Percentiles rank a stretch among this genome's conserved stretches.
Conservation (phyloP, 331 rosid genomes). For the Cydonia oblonga region DNA sequence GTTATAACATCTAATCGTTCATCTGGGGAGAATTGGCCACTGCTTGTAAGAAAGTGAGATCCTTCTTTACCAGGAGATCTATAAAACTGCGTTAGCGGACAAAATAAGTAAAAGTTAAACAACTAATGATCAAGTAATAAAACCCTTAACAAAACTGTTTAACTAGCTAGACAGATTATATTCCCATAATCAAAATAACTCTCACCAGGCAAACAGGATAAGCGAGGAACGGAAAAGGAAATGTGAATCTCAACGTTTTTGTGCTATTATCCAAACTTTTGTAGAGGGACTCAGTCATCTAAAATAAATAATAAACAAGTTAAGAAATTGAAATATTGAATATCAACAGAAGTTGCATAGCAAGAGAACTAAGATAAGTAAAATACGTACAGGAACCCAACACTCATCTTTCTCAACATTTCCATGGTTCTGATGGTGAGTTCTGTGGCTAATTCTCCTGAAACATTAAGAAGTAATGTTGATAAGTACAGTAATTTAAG, state of each 20-base stretch:
- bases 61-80: conserved; percentile 85
- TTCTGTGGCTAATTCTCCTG: conserved; percentile 88
- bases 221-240: conserved; percentile 71
- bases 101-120: not conserved
- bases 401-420: conserved; percentile 86
- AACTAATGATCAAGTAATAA: not conserved
- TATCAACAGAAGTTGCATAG: not conserved
- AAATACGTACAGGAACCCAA: conserved; percentile 68
- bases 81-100: conserved; percentile 37
- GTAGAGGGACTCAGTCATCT: conserved; percentile 60
- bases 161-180: not conserved
- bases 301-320: conserved; percentile 1
- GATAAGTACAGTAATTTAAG: not conserved
- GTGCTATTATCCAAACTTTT: conserved; percentile 33
- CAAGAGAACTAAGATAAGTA: not conserved
- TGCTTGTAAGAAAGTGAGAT: conserved; percentile 66
- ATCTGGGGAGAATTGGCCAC: conserved; percentile 45
- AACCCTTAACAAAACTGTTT: not conserved
- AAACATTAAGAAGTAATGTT: not conserved
- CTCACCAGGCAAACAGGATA: conserved; percentile 72
- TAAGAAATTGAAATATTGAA: not conserved
- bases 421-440: conserved; percentile 90
- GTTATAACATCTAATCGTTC: conserved; percentile 47
- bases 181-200: not conserved
- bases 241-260: conserved; percentile 41